These are phyloP conservation scores for Trichoderma endophyticum DNA, from an alignment of 2,329 filamentous ascomycete species.

Conservation along the genomic window DNA sequence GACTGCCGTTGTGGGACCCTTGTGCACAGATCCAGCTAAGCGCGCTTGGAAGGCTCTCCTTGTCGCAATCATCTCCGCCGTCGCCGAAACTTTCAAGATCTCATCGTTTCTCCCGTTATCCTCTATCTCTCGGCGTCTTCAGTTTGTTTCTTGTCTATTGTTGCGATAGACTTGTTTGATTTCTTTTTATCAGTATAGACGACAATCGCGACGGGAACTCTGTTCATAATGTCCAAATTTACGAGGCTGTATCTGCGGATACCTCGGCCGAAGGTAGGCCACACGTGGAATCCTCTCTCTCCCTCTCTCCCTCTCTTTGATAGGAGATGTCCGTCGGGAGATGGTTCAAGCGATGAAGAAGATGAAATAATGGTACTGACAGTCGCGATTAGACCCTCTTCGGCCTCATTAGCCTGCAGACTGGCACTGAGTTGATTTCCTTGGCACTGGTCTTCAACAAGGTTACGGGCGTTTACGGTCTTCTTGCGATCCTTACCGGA, in stretches of 20 bases:
- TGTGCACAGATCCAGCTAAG: not conserved
- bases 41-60: slow-evolving; percentile 9
- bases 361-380: slow-evolving; percentile 17
- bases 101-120: not conserved
- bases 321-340: not conserved
- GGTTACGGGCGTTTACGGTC: slow-evolving; percentile 82
- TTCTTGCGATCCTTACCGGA: slow-evolving; percentile 85
- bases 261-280: slow-evolving; percentile 40
- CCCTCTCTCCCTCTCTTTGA: not conserved
- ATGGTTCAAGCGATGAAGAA: not conserved
- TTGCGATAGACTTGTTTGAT: not conserved
- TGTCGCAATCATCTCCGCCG: slow-evolving; percentile 18
- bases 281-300: not conserved
- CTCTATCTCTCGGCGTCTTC: not conserved
- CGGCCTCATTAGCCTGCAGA: slow-evolving; percentile 80
- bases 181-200: not conserved
- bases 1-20: not conserved
- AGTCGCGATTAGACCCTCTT: slow-evolving; percentile 65
- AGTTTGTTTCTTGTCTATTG: not conserved
- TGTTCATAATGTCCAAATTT: slow-evolving; percentile 33
- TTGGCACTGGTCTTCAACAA: slow-evolving; percentile 87
- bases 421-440: slow-evolving; percentile 80
- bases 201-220: not conserved
- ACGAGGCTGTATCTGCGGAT: slow-evolving; percentile 38
- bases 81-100: slow-evolving; percentile 15